Percentiles rank a stretch among this genome's conserved stretches.
Evolutionary conservation across 345 rosid genomes (phyloP).

Genomic region (Boechera divaricarpa): DNA sequence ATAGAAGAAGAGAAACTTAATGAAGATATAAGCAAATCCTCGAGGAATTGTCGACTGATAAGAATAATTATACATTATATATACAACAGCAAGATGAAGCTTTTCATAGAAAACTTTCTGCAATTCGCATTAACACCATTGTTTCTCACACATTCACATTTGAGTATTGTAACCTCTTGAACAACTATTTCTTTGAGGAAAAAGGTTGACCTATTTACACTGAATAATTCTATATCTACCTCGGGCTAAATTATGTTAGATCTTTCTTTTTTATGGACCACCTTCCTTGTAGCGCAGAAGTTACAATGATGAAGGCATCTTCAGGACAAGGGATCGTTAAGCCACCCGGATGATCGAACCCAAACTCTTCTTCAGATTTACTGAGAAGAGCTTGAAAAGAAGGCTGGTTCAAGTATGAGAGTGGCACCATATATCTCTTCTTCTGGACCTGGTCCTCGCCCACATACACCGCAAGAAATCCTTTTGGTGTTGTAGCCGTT

Average conservation of each 20-base stretch:
- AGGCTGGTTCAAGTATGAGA: slow-evolving; percentile 49
- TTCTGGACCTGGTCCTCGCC: slow-evolving; percentile 48
- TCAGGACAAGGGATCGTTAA: slow-evolving; percentile 57
- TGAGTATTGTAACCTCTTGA: slow-evolving; percentile 11
- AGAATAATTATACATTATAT: neutral
- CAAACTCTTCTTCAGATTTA: slow-evolving; percentile 54
- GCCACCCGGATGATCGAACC: slow-evolving; percentile 56
- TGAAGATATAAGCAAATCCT: neutral
- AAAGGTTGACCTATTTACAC: slow-evolving; percentile 9
- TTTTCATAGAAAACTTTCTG: neutral
- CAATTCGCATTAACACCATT: neutral
- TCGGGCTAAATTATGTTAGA: neutral
- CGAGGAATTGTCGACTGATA: neutral
- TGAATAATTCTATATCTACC: neutral
- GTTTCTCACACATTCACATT: neutral
- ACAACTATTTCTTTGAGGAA: slow-evolving; percentile 21
- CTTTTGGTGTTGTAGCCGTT: slow-evolving; percentile 40
- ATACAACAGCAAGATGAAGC: neutral
- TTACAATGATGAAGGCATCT: slow-evolving; percentile 47
- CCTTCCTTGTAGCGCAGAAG: slow-evolving; percentile 35
- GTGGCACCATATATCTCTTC: slow-evolving; percentile 55
- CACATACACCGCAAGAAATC: slow-evolving; percentile 52
- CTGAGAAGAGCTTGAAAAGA: slow-evolving; percentile 50
- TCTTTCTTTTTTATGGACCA: slow-evolving; percentile 7
- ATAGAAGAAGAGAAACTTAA: too few species aligned